These are phyloP conservation scores for Metschnikowia bowlesiae DNA, from an alignment of 805 yeast genomes.

Conservation along the genomic window DNA sequence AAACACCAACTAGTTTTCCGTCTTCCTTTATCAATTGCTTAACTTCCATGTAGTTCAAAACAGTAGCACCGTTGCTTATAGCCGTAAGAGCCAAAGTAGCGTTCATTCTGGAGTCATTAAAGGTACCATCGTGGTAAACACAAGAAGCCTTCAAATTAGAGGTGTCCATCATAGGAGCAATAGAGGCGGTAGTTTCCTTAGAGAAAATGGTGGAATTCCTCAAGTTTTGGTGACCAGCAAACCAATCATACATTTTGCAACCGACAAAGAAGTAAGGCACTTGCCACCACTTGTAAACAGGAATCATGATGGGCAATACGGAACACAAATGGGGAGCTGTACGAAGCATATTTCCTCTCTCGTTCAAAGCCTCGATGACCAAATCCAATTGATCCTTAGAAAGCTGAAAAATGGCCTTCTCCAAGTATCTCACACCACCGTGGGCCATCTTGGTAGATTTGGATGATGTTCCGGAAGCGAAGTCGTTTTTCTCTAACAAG, in stretches of 20 bases:
- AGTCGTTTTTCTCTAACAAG: conserved; percentile 80
- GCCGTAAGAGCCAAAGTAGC: conserved; percentile 84
- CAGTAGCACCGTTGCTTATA: conserved; percentile 81
- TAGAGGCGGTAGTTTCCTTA: conserved; percentile 58
- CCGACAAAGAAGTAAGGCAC: conserved; percentile 91
- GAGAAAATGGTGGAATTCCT: conserved; percentile 71
- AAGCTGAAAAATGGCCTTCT: conserved; percentile 88
- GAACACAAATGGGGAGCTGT: conserved; percentile 90
- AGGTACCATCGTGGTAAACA: conserved; percentile 93
- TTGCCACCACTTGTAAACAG: conserved; percentile 96
- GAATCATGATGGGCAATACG: conserved; percentile 88
- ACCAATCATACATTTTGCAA: conserved; percentile 84
- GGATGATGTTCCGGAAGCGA: conserved; percentile 89
- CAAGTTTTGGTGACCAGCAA: conserved; percentile 86
- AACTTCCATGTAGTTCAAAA: conserved; percentile 82
- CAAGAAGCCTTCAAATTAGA: conserved; percentile 80
- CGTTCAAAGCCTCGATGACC: conserved; percentile 85
- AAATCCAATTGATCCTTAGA: conserved; percentile 85
- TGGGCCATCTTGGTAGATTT: conserved; percentile 95
- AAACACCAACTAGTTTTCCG: conserved; percentile 67
- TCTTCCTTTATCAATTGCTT: conserved; percentile 65
- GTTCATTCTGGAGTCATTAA: conserved; percentile 90
- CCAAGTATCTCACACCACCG: conserved; percentile 94
- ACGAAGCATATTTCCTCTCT: conserved; percentile 77
- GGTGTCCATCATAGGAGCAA: conserved; percentile 83